Evolutionary conservation across 345 rosid species (phyloP), one percentile per base, ranked within the genome.

Genomic region (Salix koriyanagi): DNA sequence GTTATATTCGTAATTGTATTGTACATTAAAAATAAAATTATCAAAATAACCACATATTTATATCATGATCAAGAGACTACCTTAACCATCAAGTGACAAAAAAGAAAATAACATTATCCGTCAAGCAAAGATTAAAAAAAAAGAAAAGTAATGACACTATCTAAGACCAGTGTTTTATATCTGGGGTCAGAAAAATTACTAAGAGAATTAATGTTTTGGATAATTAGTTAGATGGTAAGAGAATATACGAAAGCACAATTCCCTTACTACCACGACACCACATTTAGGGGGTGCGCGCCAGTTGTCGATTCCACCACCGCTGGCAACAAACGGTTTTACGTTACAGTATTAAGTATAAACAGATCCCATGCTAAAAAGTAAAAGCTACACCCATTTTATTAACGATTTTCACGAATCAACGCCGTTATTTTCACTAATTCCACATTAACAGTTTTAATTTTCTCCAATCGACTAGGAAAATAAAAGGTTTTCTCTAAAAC

Each of bases 201-300:
- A 5, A 5, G 0, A 34, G 6, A 34, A 34, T 34, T 34, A 34
- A 34, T 34, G 37, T 34, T 34, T 34, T 34, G 37, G 37, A 34
- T 34, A 34, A 34, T 67, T 15, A 4, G 6, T 0, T 16, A 19
- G 23, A 54, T 39, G 6, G 23, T n/a, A 1, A 23, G 32, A 71
- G 73, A 79, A 79, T 79, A 79, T 67, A 67, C 77, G 52, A n/a
- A 2, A 21, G 81, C 21, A 77, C 52, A 64, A 50, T 64, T 71
- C 71, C 52, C 69, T 23, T 14, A 21, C 23, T n/a, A 10, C 28
- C 23, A 23, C 64, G 9, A 58, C 16, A 2, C 64, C 14, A 58
- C 15, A 23, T 58, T 58, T 23, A 23, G 4, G 28, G 64, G 28
- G 64, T 10, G 79, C 46, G 48, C 8, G 16, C 80, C 71, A 77